These are phyloP conservation scores for Sclerotinia minor DNA, from an alignment of 2,329 filamentous ascomycete genomes.

Conservation along the genomic window DNA sequence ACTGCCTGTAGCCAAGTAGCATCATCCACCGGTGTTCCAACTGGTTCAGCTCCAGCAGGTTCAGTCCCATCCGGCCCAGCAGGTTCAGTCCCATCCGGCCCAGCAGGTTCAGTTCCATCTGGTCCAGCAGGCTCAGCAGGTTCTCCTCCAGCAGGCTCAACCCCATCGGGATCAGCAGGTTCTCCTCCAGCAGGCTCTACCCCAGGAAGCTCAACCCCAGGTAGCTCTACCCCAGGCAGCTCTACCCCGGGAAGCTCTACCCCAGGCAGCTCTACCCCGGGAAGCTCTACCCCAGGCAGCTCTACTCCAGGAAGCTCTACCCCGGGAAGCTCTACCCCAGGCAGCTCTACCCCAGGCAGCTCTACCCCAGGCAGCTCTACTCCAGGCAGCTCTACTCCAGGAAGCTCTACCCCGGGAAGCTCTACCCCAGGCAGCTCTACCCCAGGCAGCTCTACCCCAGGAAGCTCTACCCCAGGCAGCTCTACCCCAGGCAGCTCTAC, in stretches of 20 bases:
- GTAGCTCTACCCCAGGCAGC: not conserved
- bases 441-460: not conserved
- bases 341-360: not conserved
- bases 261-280: not conserved
- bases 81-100: not conserved
- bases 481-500: too few species aligned
- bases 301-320: conserved; percentile 2
- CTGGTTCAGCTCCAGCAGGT: conserved; percentile 1
- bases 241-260: conserved; percentile 3
- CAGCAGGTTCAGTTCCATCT: conserved; percentile 14
- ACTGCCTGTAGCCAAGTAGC: too few species aligned
- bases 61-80: conserved; percentile 10
- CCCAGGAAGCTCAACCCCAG: conserved; percentile 6
- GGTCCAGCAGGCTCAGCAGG: not conserved
- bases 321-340: not conserved
- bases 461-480: conserved; percentile 3
- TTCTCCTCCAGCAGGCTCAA: not conserved
- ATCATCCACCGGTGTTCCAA: not conserved
- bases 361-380: not conserved
- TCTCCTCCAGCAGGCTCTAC: not conserved
- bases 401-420: not conserved
- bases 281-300: too few species aligned
- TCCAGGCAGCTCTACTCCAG: too few species aligned
- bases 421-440: conserved; percentile 3
- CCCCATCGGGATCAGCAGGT: too few species aligned